Conservation (phyloP, 148 eudicot genomes). For the Bassia scoparia region DNA sequence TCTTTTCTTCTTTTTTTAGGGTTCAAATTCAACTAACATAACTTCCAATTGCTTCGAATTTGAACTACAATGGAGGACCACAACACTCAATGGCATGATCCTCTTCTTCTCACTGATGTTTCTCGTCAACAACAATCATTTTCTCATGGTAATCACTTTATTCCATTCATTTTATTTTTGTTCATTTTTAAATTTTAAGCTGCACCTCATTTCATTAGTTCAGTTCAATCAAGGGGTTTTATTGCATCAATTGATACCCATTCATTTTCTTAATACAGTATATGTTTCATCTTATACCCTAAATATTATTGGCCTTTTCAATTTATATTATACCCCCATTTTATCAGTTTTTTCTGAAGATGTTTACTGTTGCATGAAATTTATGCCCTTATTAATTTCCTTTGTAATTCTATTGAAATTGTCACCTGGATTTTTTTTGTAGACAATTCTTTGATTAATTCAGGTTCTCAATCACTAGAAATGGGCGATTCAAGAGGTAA, state of each 20-base stretch:
- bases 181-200: not conserved
- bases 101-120: constrained; percentile 78
- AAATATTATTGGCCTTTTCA: too few relatives aligned
- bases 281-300: too few relatives aligned
- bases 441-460: not conserved
- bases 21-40: constrained; percentile 5
- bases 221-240: too few relatives aligned
- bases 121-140: constrained; percentile 39
- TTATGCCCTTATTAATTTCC: not conserved
- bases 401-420: too few relatives aligned
- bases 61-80: constrained; percentile 46
- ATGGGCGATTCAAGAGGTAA: not conserved
- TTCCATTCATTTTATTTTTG: not conserved
- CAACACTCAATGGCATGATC: constrained; percentile 62
- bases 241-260: too few relatives aligned
- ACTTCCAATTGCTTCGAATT: not conserved
- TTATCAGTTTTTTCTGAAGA: too few relatives aligned
- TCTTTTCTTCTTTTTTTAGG: not conserved
- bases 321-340: too few relatives aligned
- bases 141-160: constrained; percentile 29
- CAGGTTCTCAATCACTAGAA: not conserved
- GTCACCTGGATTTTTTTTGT: not conserved
- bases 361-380: too few relatives aligned
- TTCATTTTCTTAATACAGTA: too few relatives aligned
- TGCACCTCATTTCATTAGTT: not conserved